A percentile compares a stretch with the other conserved stretches of the same genome.
phyloP scores from a whole-genome alignment of 345 rosid genomes.

The Heritiera fomes region DNA sequence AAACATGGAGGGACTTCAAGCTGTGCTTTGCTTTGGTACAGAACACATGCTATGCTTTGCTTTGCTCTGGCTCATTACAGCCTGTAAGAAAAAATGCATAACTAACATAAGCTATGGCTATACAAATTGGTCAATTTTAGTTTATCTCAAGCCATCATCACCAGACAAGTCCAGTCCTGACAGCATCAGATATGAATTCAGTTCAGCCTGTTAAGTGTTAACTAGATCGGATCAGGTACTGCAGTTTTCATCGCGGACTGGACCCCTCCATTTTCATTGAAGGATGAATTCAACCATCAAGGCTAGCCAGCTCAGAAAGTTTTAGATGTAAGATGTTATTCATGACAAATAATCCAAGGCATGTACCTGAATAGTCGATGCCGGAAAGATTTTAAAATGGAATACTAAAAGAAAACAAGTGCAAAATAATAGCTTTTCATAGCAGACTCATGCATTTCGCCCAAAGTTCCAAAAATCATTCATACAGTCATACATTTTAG shows the following conservation, averaged over 20 bases:
- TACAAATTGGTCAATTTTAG: not conserved
- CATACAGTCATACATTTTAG: not conserved
- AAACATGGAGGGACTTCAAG: too few relatives aligned
- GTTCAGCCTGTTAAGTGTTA: not conserved
- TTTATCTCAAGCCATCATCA: not conserved
- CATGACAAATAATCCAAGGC: not conserved
- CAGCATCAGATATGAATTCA: not conserved
- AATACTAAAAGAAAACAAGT: not conserved
- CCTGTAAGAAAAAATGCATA: too few relatives aligned
- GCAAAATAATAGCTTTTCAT: too few relatives aligned
- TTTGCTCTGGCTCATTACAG: too few relatives aligned
- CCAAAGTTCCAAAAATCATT: constrained; percentile 8
- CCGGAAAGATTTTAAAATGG: not conserved
- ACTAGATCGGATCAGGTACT: too few relatives aligned
- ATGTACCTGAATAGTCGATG: not conserved
- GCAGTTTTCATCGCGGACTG: too few relatives aligned
- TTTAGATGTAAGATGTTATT: not conserved
- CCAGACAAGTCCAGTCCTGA: not conserved
- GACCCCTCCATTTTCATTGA: too few relatives aligned
- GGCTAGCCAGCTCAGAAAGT: not conserved
- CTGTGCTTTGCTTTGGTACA: too few relatives aligned
- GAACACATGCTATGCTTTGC: too few relatives aligned
- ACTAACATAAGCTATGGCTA: not conserved
- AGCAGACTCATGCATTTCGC: not conserved
- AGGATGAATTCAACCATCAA: not conserved